phyloP scores from a whole-genome alignment of 2,329 filamentous ascomycete species.

The Diplodia mutila region DNA sequence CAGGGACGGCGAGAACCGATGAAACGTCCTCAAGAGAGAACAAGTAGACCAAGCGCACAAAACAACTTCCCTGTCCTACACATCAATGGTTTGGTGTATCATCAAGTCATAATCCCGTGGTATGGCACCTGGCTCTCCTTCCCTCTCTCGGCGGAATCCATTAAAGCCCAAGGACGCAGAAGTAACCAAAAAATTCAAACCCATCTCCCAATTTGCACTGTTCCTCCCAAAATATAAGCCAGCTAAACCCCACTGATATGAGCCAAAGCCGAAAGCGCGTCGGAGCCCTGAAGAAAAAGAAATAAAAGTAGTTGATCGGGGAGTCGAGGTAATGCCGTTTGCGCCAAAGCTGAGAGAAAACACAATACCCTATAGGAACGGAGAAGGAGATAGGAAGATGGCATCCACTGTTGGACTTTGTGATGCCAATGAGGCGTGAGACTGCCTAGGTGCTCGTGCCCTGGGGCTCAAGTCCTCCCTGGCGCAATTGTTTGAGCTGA shows the following conservation, averaged over 20 bases:
- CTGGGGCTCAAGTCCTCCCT: not conserved
- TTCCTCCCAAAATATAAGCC: not conserved
- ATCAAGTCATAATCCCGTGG: constrained; percentile 2
- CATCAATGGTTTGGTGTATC: constrained; percentile 6
- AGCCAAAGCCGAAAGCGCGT: not conserved
- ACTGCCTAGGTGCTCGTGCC: not conserved
- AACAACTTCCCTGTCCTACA: not conserved
- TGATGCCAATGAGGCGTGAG: not conserved
- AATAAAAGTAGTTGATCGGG: not conserved
- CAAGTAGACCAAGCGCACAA: not conserved
- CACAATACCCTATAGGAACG: constrained; percentile 1
- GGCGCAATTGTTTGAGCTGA: constrained; percentile 2
- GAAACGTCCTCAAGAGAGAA: not conserved
- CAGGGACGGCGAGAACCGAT: not conserved
- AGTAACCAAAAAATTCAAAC: not conserved
- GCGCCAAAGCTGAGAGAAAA: not conserved
- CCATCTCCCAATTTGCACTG: not conserved
- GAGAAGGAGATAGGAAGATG: not conserved
- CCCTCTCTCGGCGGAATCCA: not conserved
- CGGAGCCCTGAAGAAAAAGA: not conserved
- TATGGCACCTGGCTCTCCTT: not conserved
- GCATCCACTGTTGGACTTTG: too few species aligned
- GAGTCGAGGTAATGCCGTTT: not conserved
- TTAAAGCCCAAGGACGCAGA: not conserved
- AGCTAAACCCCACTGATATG: not conserved